phyloP scores from a whole-genome alignment of 768 basidiomycete species.

The Hortiboletus flavorubellus region DNA sequence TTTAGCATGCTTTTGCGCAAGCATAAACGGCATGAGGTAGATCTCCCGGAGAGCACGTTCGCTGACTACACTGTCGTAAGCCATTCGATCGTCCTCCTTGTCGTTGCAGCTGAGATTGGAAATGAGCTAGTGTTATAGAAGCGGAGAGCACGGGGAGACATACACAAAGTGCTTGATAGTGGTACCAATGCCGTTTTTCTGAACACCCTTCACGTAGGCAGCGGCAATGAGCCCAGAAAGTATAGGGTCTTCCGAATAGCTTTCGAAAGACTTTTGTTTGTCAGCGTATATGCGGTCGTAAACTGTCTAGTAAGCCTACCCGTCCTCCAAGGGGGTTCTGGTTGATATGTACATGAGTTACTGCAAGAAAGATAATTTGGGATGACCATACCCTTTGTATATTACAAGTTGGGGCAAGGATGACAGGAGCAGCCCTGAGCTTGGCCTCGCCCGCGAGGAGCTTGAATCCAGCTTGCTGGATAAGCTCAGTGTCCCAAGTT shows the following conservation, averaged over 20 bases:
- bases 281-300: conserved; percentile 7
- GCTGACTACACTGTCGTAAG: conserved; percentile 49
- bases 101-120: conserved; percentile 57
- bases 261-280: conserved; percentile 58
- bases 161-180: conserved; percentile 83
- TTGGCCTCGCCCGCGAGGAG: conserved; percentile 73
- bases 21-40: conserved; percentile 62
- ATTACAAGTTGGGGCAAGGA: conserved; percentile 82
- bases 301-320: conserved; percentile 32
- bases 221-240: conserved; percentile 69
- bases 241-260: conserved; percentile 75
- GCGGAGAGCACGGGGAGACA: conserved; percentile 5
- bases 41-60: conserved; percentile 55
- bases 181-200: conserved; percentile 70
- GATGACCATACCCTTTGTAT: conserved; percentile 61
- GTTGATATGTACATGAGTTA: neutral
- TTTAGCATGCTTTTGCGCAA: conserved; percentile 46
- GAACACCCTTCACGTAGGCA: conserved; percentile 74
- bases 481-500: conserved; percentile 66
- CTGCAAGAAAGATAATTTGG: neutral
- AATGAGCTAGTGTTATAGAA: neutral
- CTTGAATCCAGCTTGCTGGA: conserved; percentile 58
- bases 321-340: conserved; percentile 71
- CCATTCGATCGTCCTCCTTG: conserved; percentile 75
- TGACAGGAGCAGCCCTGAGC: conserved; percentile 60